Conservation (phyloP, 768 basidiomycete genomes). For the Serendipita sp. region DNA sequence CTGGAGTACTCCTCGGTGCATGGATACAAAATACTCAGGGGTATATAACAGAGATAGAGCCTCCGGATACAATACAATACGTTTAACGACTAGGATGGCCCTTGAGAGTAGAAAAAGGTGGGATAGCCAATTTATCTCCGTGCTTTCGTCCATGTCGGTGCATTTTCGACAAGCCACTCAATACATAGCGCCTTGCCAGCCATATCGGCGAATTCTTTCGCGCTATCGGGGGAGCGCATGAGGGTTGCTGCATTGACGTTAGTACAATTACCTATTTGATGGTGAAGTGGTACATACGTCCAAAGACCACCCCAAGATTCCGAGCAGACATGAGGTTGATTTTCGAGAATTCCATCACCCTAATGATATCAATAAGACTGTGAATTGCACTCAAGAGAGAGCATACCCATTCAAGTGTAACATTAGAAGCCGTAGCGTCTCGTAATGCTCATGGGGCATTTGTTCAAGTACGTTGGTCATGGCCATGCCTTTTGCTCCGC, state of each 20-base stretch:
- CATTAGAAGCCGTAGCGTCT: conserved; percentile 68
- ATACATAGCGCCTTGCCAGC: conserved; percentile 85
- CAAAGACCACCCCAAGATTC: conserved; percentile 94
- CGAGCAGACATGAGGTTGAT: conserved; percentile 86
- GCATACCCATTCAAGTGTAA: conserved; percentile 71
- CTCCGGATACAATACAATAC: neutral
- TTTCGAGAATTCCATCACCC: conserved; percentile 48
- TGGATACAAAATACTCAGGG: neutral
- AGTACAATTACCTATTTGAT: neutral
- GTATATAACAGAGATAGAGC: neutral
- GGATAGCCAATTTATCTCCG: neutral
- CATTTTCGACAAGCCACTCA: conserved; percentile 91
- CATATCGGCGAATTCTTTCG: conserved; percentile 93
- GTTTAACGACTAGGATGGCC: neutral
- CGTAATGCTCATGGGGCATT: conserved; percentile 76
- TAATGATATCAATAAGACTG: conserved; percentile 11
- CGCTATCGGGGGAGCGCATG: conserved; percentile 74
- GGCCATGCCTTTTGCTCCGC: conserved; percentile 36
- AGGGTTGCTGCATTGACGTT: conserved; percentile 51
- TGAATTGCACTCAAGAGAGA: neutral
- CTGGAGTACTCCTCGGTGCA: neutral
- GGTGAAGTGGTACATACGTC: conserved; percentile 52
- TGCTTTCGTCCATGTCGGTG: conserved; percentile 22
- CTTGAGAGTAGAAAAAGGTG: neutral
- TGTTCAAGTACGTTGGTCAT: conserved; percentile 54